These are phyloP conservation scores for Aspergillus nanangensis DNA, from an alignment of 495 filamentous ascomycete species.

Conservation along the genomic window DNA sequence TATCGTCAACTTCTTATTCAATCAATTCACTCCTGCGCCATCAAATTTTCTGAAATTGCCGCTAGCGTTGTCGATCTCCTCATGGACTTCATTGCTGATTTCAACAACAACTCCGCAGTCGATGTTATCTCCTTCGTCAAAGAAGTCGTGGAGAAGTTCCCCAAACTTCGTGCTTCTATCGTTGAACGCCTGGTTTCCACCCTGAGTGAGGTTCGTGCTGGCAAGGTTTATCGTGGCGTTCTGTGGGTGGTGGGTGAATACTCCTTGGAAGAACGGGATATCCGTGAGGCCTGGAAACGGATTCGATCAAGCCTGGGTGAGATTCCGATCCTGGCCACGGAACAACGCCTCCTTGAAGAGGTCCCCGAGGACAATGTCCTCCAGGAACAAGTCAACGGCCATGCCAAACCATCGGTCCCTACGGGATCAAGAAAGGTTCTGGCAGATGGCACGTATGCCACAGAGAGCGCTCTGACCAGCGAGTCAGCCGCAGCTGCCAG, in stretches of 20 bases:
- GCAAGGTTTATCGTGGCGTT: constrained; percentile 94
- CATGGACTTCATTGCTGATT: constrained; percentile 99
- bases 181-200: constrained; percentile 86
- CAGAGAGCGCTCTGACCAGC: constrained; percentile 92
- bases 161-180: constrained; percentile 79
- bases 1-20: constrained; percentile 95
- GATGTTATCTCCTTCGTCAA: constrained; percentile 99
- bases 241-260: constrained; percentile 99
- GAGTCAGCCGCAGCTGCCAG: constrained; percentile 84
- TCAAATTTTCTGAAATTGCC: constrained; percentile 97
- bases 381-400: constrained; percentile 77
- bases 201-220: constrained; percentile 87
- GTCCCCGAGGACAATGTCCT: constrained; percentile 63
- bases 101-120: constrained; percentile 93
- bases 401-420: constrained; percentile 67
- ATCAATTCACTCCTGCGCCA: constrained; percentile 95
- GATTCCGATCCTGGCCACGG: constrained; percentile 94
- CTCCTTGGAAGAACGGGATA: constrained; percentile 87
- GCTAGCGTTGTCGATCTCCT: constrained; percentile 92
- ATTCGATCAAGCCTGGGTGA: constrained; percentile 93
- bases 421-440: constrained; percentile 86
- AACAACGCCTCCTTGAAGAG: constrained; percentile 85
- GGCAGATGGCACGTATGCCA: constrained; percentile 96
- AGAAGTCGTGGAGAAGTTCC: constrained; percentile 98
- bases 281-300: constrained; percentile 93